Conservation (phyloP, 2,329 filamentous ascomycete species). For the Trichoderma hamatum region DNA sequence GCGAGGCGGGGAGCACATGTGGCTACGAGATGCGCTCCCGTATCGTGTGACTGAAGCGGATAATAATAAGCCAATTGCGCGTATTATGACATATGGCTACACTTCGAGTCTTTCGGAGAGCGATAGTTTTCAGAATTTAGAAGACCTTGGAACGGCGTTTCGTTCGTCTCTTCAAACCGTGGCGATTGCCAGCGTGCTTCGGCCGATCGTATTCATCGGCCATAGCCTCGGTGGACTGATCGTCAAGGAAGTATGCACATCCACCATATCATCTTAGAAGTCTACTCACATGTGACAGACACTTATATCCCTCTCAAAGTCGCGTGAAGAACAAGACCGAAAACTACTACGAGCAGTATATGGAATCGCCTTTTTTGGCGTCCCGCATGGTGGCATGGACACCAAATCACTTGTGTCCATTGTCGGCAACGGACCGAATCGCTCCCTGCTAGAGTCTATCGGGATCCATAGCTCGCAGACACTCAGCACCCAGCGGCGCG, state of each 20-base stretch:
- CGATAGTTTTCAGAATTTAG: neutral
- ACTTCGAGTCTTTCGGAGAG: neutral
- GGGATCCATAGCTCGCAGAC: neutral
- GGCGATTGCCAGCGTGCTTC: neutral
- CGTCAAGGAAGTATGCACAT: neutral
- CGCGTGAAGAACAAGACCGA: neutral
- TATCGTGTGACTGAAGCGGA: neutral
- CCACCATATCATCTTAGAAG: neutral
- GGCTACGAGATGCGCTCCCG: slow-evolving; percentile 1
- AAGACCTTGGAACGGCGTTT: neutral
- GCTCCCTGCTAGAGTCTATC: neutral
- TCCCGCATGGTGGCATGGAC: slow-evolving; percentile 1
- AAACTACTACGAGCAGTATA: neutral
- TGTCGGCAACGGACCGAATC: neutral
- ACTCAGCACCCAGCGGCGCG: neutral
- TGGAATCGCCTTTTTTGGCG: neutral
- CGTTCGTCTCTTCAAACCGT: neutral
- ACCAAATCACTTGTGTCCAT: neutral
- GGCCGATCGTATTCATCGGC: neutral
- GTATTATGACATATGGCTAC: slow-evolving; percentile 5
- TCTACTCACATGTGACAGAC: neutral
- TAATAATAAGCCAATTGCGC: neutral
- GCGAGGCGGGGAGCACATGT: neutral
- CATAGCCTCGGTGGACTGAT: slow-evolving; percentile 9
- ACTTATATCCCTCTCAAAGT: neutral